A percentile compares a stretch with the other conserved stretches of the same genome.
These are phyloP conservation scores for Ganoderma lingzhi DNA, from an alignment of 1,284 basidiomycete species.

Conservation along the genomic window DNA sequence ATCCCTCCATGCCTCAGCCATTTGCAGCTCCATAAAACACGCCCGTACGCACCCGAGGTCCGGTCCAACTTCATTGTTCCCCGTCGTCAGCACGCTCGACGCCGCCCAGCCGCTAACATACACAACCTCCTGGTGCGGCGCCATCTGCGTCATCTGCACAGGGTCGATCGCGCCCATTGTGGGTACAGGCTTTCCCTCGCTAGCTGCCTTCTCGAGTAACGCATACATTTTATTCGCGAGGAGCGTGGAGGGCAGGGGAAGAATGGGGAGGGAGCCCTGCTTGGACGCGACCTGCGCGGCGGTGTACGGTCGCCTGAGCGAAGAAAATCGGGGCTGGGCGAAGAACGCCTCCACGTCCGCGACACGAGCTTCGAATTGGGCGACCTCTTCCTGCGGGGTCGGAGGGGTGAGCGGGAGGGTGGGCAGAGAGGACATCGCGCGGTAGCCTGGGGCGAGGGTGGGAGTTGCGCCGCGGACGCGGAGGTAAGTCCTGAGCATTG, in stretches of 20 bases:
- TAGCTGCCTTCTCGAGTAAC: constrained; percentile 70
- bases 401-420: constrained; percentile 70
- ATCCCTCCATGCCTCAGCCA: neutral
- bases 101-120: constrained; percentile 96
- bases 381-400: constrained; percentile 67
- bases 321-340: constrained; percentile 74
- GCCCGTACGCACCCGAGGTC: constrained; percentile 83
- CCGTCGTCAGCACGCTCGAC: constrained; percentile 89
- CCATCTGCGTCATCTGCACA: constrained; percentile 98
- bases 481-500: constrained; percentile 26
- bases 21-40: neutral
- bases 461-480: constrained; percentile 27
- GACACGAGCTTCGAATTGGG: constrained; percentile 71
- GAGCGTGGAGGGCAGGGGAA: constrained; percentile 80
- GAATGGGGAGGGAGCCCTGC: constrained; percentile 85
- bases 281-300: constrained; percentile 85
- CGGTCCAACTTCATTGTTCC: constrained; percentile 95
- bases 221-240: constrained; percentile 86
- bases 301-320: constrained; percentile 81
- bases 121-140: constrained; percentile 91
- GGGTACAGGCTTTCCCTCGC: constrained; percentile 74
- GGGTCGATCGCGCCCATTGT: constrained; percentile 94
- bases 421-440: constrained; percentile 34
- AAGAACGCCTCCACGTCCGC: constrained; percentile 80
- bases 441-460: constrained; percentile 27